Conservation (phyloP, 2,329 filamentous ascomycete genomes). For the Penicillium glabrum region DNA sequence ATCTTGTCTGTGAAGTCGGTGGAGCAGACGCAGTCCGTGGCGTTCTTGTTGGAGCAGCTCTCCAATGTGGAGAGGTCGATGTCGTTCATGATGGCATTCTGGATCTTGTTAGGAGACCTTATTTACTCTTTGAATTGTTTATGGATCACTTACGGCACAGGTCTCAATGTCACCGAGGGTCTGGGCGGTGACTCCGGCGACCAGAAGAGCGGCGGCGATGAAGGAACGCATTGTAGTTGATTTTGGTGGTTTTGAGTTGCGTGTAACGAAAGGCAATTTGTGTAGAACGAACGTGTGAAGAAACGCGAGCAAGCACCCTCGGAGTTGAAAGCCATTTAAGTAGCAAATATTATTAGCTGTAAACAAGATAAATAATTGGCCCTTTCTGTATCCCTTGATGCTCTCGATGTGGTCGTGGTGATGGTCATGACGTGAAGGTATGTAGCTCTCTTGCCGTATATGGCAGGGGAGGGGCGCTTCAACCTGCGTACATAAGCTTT, state of each 20-base stretch:
- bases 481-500: constrained; percentile 11
- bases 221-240: constrained; percentile 20
- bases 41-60: constrained; percentile 9
- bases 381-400: constrained; percentile 18
- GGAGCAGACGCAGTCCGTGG: constrained; percentile 16
- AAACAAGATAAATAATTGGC: constrained; percentile 10
- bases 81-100: constrained; percentile 9
- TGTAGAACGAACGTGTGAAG: background rate
- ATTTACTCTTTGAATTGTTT: background rate
- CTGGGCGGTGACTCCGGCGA: constrained; percentile 12
- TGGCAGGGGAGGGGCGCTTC: constrained; percentile 1
- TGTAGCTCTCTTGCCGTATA: constrained; percentile 7
- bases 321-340: background rate
- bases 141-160: constrained; percentile 17
- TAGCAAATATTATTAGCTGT: background rate
- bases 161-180: constrained; percentile 1
- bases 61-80: constrained; percentile 8
- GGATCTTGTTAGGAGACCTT: background rate
- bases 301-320: too few species aligned
- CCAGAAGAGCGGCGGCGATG: constrained; percentile 16
- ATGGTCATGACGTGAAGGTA: constrained; percentile 17
- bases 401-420: background rate
- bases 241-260: background rate
- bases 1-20: constrained; percentile 14
- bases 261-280: background rate